These are phyloP conservation scores for Lachancea meyersii DNA, from an alignment of 805 yeast species.

Conservation along the genomic window DNA sequence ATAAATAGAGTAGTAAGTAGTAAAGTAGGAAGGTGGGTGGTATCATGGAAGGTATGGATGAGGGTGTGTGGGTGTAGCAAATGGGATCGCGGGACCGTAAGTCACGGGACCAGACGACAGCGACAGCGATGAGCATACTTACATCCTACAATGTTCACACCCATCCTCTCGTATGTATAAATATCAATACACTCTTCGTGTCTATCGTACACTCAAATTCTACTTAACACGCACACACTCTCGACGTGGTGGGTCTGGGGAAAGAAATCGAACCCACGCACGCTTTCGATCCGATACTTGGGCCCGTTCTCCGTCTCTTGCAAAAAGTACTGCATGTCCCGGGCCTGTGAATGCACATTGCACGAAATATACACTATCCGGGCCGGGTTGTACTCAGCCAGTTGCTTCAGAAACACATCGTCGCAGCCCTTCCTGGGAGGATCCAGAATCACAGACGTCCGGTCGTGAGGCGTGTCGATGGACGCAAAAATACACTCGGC, in stretches of 20 bases:
- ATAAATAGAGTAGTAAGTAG: no score
- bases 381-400: constrained; percentile 76
- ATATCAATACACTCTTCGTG: background rate
- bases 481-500: constrained; percentile 84
- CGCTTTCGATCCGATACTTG: constrained; percentile 65
- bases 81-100: no score
- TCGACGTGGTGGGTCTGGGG: constrained; percentile 94
- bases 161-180: no score
- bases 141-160: no score
- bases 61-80: no score
- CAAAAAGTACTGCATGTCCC: constrained; percentile 82
- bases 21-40: no score
- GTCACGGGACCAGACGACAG: no score
- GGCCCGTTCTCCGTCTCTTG: constrained; percentile 56
- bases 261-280: constrained; percentile 94
- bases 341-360: constrained; percentile 95
- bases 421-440: constrained; percentile 99
- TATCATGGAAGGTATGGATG: no score
- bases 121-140: no score
- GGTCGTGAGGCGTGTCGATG: constrained; percentile 64
- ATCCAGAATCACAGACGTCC: constrained; percentile 87
- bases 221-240: constrained; percentile 66
- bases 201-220: constrained; percentile 15
- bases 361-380: constrained; percentile 92
- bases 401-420: constrained; percentile 75